Evolutionary conservation across 129 eudicot species (phyloP).

Genomic region (Scalesia atractyloides): DNA sequence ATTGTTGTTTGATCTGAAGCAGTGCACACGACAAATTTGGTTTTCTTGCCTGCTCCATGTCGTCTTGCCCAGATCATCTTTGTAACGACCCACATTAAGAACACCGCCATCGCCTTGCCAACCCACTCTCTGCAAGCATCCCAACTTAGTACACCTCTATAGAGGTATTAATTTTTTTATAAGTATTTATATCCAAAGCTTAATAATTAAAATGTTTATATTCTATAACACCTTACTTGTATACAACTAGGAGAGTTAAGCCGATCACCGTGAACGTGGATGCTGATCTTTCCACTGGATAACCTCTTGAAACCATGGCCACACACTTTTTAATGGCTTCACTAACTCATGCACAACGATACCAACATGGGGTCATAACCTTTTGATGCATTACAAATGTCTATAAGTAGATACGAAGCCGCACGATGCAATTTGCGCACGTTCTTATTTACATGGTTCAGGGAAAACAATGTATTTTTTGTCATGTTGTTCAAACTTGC

Average conservation of each 20-base stretch:
- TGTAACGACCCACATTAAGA: conserved; percentile 57
- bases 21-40: conserved; percentile 58
- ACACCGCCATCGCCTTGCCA: conserved; percentile 65
- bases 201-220: conserved; percentile 2
- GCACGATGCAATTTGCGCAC: not conserved
- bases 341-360: conserved; percentile 60
- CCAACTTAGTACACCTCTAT: not conserved
- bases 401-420: not conserved
- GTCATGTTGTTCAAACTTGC: not conserved
- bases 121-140: conserved; percentile 65
- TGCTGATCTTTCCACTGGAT: conserved; percentile 62
- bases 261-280: conserved; percentile 43
- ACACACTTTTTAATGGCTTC: conserved; percentile 45
- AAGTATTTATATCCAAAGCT: not conserved
- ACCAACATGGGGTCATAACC: not conserved
- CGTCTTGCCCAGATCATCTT: conserved; percentile 59
- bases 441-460: not conserved
- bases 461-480: not conserved
- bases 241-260: conserved; percentile 51
- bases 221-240: conserved; percentile 52
- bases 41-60: conserved; percentile 33
- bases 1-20: conserved; percentile 71
- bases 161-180: not conserved
- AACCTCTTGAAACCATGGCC: conserved; percentile 54
- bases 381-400: not conserved